Conservation (phyloP, 1,284 basidiomycete genomes). For the Trichosporon asahii region DNA sequence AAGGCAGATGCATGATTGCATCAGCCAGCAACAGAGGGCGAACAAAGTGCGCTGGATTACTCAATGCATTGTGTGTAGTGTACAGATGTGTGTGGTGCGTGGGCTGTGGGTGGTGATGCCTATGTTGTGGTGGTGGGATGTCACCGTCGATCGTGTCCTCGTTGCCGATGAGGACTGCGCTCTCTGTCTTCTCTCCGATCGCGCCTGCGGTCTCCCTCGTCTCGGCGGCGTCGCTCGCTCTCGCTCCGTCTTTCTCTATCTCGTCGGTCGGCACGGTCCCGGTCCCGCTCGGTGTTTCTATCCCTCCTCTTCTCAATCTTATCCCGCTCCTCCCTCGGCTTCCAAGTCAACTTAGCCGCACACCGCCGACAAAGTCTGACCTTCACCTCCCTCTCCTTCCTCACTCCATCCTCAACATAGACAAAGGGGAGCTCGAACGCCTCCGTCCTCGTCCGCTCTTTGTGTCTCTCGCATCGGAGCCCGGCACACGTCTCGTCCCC, state of each 20-base stretch:
- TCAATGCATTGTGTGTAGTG: neutral
- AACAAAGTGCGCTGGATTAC: too few species aligned
- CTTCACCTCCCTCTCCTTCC: slow-evolving; percentile 79
- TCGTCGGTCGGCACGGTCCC: too few species aligned
- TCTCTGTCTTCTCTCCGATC: too few species aligned
- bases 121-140: too few species aligned
- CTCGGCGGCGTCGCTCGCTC: neutral
- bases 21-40: too few species aligned
- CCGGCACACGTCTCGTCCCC: slow-evolving; percentile 85
- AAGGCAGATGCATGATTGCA: too few species aligned
- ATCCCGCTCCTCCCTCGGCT: slow-evolving; percentile 50
- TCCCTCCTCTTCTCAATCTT: neutral
- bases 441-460: slow-evolving; percentile 30
- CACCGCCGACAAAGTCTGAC: slow-evolving; percentile 76
- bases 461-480: slow-evolving; percentile 72
- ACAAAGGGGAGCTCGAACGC: slow-evolving; percentile 78
- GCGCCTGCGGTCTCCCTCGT: neutral
- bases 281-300: too few species aligned
- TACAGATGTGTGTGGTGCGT: neutral
- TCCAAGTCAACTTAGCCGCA: slow-evolving; percentile 78
- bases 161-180: neutral
- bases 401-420: slow-evolving; percentile 71
- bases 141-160: neutral
- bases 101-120: too few species aligned
- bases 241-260: neutral